These are phyloP conservation scores for Nitzschia sp. DNA, from an alignment of 108 stramenopile species.

Conservation along the genomic window DNA sequence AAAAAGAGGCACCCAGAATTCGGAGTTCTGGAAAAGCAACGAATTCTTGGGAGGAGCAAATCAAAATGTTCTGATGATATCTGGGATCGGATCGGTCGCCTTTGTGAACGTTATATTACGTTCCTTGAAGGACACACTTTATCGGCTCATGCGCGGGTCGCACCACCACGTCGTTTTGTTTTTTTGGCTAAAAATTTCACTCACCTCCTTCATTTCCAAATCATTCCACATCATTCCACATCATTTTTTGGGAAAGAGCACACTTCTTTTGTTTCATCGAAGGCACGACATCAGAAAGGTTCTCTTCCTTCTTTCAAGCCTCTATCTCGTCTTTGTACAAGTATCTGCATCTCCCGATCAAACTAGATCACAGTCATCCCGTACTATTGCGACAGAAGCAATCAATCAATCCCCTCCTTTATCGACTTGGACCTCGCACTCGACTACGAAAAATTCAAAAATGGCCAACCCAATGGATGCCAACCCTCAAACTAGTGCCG, in stretches of 20 bases:
- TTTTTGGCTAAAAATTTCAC: neutral
- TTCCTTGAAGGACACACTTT: neutral
- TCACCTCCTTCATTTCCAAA: neutral
- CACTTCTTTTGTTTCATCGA: neutral
- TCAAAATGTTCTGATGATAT: no score
- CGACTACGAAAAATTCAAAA: neutral
- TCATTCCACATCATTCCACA: no score
- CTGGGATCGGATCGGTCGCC: no score
- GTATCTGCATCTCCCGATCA: neutral
- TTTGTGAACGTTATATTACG: no score
- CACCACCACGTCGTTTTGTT: neutral
- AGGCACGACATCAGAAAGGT: neutral
- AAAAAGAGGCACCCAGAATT: neutral
- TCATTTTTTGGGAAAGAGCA: neutral
- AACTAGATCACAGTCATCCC: neutral
- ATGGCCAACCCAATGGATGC: constrained; percentile 32
- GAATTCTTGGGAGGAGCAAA: neutral
- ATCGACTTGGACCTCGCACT: neutral
- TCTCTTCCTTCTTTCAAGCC: constrained; percentile 6
- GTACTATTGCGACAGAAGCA: no score
- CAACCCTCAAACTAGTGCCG: constrained; percentile 33
- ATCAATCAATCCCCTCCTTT: neutral
- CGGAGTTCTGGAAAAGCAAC: neutral
- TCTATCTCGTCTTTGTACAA: neutral
- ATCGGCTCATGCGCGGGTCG: neutral